These are phyloP conservation scores for Tetradesmus obliquus DNA, from an alignment of 139 green algal genomes.

Conservation along the genomic window DNA sequence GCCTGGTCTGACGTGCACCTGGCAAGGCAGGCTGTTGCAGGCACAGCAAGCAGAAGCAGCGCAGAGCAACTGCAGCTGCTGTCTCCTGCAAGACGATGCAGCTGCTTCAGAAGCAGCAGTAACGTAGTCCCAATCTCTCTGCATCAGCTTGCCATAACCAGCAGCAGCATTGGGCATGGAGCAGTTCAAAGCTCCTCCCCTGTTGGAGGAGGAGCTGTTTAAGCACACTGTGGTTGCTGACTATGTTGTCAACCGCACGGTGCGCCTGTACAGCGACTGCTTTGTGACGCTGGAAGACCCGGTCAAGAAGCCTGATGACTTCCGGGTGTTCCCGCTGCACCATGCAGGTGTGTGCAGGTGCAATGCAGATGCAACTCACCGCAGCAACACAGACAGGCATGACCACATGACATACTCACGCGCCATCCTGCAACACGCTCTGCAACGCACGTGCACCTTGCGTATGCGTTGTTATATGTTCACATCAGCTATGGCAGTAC, in stretches of 20 bases:
- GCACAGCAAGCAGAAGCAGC: background rate
- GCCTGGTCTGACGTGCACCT: background rate
- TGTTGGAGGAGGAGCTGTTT: conserved; percentile 1
- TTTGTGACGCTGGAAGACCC: conserved; percentile 14
- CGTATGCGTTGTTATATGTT: too few relatives aligned
- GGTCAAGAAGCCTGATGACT: background rate
- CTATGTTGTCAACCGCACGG: conserved; percentile 29
- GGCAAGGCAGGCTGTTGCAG: background rate
- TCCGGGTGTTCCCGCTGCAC: background rate
- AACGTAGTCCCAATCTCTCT: background rate
- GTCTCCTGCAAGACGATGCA: background rate
- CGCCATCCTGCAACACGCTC: too few relatives aligned
- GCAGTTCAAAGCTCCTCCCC: background rate
- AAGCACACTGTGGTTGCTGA: conserved; percentile 35
- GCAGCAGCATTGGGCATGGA: background rate
- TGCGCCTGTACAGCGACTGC: conserved; percentile 6
- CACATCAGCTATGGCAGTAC: too few relatives aligned
- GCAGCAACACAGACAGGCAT: too few relatives aligned
- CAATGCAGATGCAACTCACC: background rate
- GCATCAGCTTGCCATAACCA: background rate
- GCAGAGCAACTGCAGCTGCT: background rate
- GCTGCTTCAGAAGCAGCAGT: background rate
- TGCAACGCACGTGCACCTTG: too few relatives aligned
- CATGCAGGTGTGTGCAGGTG: background rate
- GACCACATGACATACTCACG: too few relatives aligned